These are phyloP conservation scores for Spergularia marina DNA, from an alignment of 148 eudicot genomes.

Conservation along the genomic window DNA sequence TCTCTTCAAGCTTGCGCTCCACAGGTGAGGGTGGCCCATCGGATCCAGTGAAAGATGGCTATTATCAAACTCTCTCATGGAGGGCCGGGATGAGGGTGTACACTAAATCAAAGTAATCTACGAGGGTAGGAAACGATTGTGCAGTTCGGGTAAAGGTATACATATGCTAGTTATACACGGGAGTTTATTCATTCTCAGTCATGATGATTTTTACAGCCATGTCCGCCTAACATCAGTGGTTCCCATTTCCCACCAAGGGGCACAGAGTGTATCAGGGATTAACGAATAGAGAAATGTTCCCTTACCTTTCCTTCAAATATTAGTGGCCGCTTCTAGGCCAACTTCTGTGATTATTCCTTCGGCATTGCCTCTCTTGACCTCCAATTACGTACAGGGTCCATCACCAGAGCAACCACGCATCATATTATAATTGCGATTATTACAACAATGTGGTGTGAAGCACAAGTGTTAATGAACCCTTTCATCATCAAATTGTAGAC, in stretches of 20 bases:
- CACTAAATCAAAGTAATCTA: too few species aligned
- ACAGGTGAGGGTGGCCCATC: too few species aligned
- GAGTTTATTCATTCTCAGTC: background rate
- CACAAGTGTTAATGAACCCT: constrained; percentile 35
- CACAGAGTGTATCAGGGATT: background rate
- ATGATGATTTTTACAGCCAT: background rate
- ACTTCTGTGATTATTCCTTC: background rate
- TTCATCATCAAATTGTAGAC: constrained; percentile 67
- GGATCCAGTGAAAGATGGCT: too few species aligned
- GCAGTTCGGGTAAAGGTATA: background rate
- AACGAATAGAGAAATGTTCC: background rate
- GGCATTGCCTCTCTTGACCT: constrained; percentile 8
- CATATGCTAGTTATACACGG: background rate
- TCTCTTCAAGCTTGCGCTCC: too few species aligned
- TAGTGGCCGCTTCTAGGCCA: background rate
- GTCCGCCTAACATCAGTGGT: background rate
- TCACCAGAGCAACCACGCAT: constrained; percentile 19
- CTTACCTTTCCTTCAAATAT: background rate
- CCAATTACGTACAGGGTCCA: constrained; percentile 18
- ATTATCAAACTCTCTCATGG: too few species aligned
- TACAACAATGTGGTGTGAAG: constrained; percentile 21
- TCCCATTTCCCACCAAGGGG: constrained; percentile 10
- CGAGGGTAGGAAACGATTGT: background rate
- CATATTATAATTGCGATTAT: constrained; percentile 13
- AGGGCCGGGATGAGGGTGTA: too few species aligned